Evolutionary conservation across 257 asterid species (phyloP).

Genomic region (Thymus mandschuricus): DNA sequence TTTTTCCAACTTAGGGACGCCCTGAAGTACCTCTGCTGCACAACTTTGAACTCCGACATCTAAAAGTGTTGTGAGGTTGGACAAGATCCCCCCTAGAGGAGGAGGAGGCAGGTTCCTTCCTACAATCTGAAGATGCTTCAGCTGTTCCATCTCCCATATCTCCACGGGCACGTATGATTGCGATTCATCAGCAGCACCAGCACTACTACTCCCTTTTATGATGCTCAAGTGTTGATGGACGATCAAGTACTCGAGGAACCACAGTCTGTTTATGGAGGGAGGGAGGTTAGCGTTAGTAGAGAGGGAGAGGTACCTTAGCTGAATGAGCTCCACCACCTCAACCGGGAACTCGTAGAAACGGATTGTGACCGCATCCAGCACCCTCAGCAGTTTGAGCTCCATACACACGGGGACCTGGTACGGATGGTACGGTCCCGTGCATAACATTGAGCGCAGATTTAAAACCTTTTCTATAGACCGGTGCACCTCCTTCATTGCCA

Average conservation of each 20-base stretch:
- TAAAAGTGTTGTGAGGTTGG: background rate
- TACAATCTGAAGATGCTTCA: conserved; percentile 2
- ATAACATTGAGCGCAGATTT: background rate
- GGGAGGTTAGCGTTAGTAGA: conserved; percentile 1
- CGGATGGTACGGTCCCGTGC: background rate
- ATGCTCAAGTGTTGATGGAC: background rate
- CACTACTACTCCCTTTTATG: background rate
- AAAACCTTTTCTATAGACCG: background rate
- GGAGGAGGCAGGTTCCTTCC: conserved; percentile 9
- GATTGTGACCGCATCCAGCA: background rate
- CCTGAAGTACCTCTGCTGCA: background rate
- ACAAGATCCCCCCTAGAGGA: background rate
- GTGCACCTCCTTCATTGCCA: conserved; percentile 1
- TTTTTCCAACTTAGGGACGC: background rate
- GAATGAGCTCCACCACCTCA: background rate
- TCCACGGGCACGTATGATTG: background rate
- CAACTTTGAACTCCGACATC: background rate
- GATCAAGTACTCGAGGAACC: background rate
- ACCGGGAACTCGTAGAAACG: background rate
- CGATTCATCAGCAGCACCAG: too few relatives aligned
- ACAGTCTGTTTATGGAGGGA: background rate
- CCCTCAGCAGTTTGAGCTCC: background rate
- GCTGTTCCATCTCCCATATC: background rate
- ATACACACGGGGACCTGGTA: background rate
- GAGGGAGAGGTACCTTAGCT: background rate